Evolutionary conservation across 2,329 filamentous ascomycete species (phyloP).

Genomic region (Cordyceps fumosorosea): DNA sequence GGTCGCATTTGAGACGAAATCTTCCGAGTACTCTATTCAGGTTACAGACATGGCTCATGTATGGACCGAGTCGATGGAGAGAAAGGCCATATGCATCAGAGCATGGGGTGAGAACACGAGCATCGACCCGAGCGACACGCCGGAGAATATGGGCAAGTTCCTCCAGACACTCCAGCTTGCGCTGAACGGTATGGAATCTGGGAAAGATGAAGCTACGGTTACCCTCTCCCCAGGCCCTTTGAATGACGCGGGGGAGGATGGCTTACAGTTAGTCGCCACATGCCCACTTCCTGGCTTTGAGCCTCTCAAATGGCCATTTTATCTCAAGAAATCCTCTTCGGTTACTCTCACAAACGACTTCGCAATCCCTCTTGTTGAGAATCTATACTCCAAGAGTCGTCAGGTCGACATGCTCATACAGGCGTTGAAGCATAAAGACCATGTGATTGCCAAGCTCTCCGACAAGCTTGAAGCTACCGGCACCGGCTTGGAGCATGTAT

Average conservation of each 20-base stretch:
- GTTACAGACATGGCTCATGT: constrained; percentile 67
- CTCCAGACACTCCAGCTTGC: constrained; percentile 54
- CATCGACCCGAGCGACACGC: constrained; percentile 66
- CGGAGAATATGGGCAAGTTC: constrained; percentile 60
- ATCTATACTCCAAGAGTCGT: constrained; percentile 32
- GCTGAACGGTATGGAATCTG: constrained; percentile 39
- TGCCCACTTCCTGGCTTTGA: constrained; percentile 58
- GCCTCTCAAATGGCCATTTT: constrained; percentile 59
- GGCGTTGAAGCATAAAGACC: constrained; percentile 44
- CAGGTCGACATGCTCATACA: constrained; percentile 38
- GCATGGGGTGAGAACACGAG: constrained; percentile 57
- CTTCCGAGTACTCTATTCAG: constrained; percentile 55
- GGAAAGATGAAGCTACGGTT: constrained; percentile 39
- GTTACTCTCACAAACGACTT: constrained; percentile 40
- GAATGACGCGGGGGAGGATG: constrained; percentile 31
- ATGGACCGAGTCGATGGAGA: constrained; percentile 62
- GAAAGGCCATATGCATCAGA: constrained; percentile 55
- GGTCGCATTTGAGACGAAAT: constrained; percentile 50
- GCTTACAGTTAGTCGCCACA: constrained; percentile 47
- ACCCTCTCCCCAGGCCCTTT: constrained; percentile 30
- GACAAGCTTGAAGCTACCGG: constrained; percentile 49
- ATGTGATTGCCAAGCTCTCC: constrained; percentile 41
- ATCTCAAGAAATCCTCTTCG: constrained; percentile 41
- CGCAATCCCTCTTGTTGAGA: constrained; percentile 45
- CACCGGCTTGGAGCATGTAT: constrained; percentile 46